Evolutionary conservation across 2,329 filamentous ascomycete genomes (phyloP).

Genomic region (Fusarium sp.): DNA sequence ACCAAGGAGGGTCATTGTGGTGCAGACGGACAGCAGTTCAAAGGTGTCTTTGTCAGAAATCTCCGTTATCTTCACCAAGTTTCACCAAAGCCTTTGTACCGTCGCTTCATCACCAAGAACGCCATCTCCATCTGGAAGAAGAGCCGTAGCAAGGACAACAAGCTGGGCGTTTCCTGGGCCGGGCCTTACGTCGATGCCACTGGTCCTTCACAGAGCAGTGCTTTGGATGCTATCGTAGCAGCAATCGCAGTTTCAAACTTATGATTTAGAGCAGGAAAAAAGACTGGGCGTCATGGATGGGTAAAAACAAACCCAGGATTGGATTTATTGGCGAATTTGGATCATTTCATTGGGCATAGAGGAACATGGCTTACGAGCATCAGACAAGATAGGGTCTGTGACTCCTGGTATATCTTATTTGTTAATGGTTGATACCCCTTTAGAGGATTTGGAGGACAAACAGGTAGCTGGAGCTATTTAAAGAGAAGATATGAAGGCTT

Average conservation of each 20-base stretch:
- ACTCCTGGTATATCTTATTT: conserved; percentile 35
- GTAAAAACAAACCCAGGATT: conserved; percentile 16
- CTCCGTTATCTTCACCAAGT: conserved; percentile 68
- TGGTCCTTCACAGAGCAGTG: conserved; percentile 73
- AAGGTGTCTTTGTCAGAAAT: conserved; percentile 77
- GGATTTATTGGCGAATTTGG: conserved; percentile 35
- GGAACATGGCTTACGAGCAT: conserved; percentile 19
- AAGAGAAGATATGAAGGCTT: conserved; percentile 13
- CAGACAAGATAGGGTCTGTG: conserved; percentile 20
- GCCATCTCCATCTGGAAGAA: conserved; percentile 75
- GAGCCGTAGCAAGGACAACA: conserved; percentile 62
- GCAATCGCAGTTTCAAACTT: conserved; percentile 59
- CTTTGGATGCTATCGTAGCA: conserved; percentile 75
- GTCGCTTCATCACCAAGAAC: conserved; percentile 68
- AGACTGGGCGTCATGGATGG: conserved; percentile 22
- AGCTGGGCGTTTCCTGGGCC: conserved; percentile 74
- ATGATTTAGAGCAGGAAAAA: conserved; percentile 1
- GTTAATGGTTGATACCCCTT: conserved; percentile 46
- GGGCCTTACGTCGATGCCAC: conserved; percentile 67
- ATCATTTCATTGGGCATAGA: conserved; percentile 30
- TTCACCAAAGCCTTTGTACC: conserved; percentile 63
- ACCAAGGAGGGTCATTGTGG: conserved; percentile 54
- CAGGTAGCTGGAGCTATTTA: conserved; percentile 12
- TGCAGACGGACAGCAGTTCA: conserved; percentile 73
- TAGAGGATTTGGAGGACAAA: conserved; percentile 27